Evolutionary conservation across 2,329 filamentous ascomycete genomes (phyloP).

Genomic region (Davidsoniella virescens): DNA sequence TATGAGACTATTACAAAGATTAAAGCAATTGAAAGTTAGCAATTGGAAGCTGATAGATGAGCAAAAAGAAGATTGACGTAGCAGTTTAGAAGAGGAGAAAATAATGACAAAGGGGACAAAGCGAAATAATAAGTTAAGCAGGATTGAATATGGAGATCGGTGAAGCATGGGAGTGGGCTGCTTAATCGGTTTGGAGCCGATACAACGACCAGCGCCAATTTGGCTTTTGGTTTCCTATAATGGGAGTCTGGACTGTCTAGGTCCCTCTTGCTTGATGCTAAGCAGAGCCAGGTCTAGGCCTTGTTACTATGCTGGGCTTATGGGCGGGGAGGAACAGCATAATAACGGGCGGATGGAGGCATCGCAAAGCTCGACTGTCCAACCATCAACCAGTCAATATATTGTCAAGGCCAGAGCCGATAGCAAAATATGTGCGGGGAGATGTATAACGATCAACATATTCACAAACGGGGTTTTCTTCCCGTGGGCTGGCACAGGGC

Average conservation of each 20-base stretch:
- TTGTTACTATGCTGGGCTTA: neutral
- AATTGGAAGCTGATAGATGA: neutral
- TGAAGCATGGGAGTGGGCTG: conserved; percentile 3
- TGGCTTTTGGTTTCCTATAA: neutral
- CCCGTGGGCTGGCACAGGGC: too few species aligned
- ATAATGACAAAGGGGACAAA: conserved; percentile 3
- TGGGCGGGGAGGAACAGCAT: conserved; percentile 7
- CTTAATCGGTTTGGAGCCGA: conserved; percentile 1
- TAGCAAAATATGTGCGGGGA: too few species aligned
- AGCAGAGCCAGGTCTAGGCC: conserved; percentile 8
- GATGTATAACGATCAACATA: too few species aligned
- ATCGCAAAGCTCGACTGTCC: conserved; percentile 3
- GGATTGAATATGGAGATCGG: conserved; percentile 6
- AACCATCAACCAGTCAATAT: conserved; percentile 6
- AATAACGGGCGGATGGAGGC: neutral
- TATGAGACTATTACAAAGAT: conserved; percentile 7
- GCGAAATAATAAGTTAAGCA: conserved; percentile 1
- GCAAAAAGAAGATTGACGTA: neutral
- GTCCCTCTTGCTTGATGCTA: neutral
- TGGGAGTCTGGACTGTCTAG: neutral
- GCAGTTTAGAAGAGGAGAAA: neutral
- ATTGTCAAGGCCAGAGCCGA: neutral
- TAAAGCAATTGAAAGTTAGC: neutral
- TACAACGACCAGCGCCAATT: conserved; percentile 1
- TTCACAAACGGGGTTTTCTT: too few species aligned